These are phyloP conservation scores for Aspergillus unguis DNA, from an alignment of 2,329 filamentous ascomycete species.

Conservation along the genomic window DNA sequence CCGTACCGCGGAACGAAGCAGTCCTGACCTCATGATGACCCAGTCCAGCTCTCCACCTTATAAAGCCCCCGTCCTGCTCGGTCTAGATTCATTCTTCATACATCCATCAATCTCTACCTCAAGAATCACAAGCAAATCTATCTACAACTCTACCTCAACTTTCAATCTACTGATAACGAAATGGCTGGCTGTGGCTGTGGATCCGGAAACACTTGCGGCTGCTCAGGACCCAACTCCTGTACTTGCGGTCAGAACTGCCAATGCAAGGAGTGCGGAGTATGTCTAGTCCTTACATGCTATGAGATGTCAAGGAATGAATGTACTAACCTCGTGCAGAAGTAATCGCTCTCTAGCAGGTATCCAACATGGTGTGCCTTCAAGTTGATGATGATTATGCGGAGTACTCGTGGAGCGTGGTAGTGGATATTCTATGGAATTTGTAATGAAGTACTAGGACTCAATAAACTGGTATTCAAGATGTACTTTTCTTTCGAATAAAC, in stretches of 20 bases:
- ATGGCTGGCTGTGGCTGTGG: constrained; percentile 36
- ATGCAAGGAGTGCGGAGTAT: constrained; percentile 41
- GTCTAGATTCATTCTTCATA: background rate
- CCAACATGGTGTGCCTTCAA: background rate
- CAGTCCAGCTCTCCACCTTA: constrained; percentile 8
- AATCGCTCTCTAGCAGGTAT: background rate
- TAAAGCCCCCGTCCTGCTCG: background rate
- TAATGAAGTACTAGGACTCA: background rate
- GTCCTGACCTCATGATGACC: constrained; percentile 27
- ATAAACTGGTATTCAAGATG: background rate
- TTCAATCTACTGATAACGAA: constrained; percentile 8
- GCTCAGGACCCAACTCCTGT: constrained; percentile 31
- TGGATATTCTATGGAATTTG: constrained; percentile 13
- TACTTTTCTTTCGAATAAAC: no score
- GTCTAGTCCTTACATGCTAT: constrained; percentile 15
- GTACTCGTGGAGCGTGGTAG: constrained; percentile 8
- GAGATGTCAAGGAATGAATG: no score
- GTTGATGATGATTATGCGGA: constrained; percentile 8
- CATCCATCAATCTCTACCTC: background rate
- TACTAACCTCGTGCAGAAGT: constrained; percentile 21
- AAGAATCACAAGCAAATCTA: background rate
- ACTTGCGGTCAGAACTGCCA: constrained; percentile 33
- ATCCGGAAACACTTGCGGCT: constrained; percentile 32
- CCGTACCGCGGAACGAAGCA: background rate
- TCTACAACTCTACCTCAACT: background rate